These are phyloP conservation scores for Microglena sp. DNA, from an alignment of 139 green algal species.

Conservation along the genomic window DNA sequence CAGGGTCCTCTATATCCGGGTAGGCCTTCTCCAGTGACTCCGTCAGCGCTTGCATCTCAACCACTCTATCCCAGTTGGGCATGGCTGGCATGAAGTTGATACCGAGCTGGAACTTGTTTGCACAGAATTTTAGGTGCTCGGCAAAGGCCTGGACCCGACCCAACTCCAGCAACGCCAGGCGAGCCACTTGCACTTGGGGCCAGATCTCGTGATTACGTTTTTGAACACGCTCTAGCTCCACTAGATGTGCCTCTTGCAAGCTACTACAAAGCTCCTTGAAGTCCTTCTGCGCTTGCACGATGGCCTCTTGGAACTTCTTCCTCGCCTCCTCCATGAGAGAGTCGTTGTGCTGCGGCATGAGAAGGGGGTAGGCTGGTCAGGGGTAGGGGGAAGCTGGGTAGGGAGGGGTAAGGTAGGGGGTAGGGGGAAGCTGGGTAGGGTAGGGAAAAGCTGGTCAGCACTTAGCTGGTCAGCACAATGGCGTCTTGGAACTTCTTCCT, in stretches of 20 bases:
- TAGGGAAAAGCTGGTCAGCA: no score
- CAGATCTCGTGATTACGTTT: slow-evolving; percentile 24
- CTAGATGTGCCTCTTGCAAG: slow-evolving; percentile 7
- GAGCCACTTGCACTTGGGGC: slow-evolving; percentile 28
- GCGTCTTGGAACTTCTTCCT: slow-evolving; percentile 16
- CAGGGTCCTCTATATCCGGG: slow-evolving; percentile 11
- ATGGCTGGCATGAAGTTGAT: slow-evolving; percentile 52
- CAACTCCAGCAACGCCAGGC: slow-evolving; percentile 26
- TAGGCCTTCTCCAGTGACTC: slow-evolving; percentile 24
- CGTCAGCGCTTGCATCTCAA: slow-evolving; percentile 52
- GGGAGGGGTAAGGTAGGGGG: no score
- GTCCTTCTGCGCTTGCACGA: slow-evolving; percentile 2
- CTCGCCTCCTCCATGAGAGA: slow-evolving; percentile 22
- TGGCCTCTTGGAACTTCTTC: slow-evolving; percentile 13
- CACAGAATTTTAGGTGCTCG: slow-evolving; percentile 43
- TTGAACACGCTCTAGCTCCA: slow-evolving; percentile 11
- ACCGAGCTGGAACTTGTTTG: slow-evolving; percentile 43
- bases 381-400: no score
- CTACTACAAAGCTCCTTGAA: slow-evolving; percentile 15
- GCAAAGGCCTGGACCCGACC: slow-evolving; percentile 39
- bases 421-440: no score
- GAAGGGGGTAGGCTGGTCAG: no score
- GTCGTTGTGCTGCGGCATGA: slow-evolving; percentile 31
- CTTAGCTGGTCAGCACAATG: no score
- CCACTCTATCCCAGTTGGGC: slow-evolving; percentile 49